Conservation (phyloP, 805 yeast species). For the Candida yuanshanica region DNA sequence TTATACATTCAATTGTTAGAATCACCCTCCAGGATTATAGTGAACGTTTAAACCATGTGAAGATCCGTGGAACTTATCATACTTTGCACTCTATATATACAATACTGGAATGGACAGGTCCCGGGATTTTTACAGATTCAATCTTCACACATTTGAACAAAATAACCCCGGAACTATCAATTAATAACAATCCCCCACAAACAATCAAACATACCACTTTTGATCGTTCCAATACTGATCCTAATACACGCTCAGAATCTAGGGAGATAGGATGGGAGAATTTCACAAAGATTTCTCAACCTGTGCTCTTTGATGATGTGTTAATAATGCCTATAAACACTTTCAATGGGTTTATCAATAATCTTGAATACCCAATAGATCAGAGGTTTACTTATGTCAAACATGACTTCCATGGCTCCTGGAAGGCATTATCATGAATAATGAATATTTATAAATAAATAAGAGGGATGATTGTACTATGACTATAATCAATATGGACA, state of each 20-base stretch:
- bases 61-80: conserved; percentile 28
- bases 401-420: conserved; percentile 18
- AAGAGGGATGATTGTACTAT: conserved; percentile 7
- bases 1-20: conserved; percentile 49
- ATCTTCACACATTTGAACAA: conserved; percentile 42
- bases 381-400: conserved; percentile 10
- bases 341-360: conserved; percentile 17
- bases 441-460: background rate
- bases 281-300: conserved; percentile 13
- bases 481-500: too few species aligned
- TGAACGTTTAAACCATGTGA: conserved; percentile 20
- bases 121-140: conserved; percentile 46
- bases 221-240: conserved; percentile 3
- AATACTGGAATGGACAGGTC: conserved; percentile 51
- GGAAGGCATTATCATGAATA: conserved; percentile 10
- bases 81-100: conserved; percentile 57
- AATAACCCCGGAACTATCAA: background rate
- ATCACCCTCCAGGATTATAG: conserved; percentile 39
- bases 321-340: conserved; percentile 15
- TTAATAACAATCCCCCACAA: conserved; percentile 24
- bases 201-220: conserved; percentile 25
- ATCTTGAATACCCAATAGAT: conserved; percentile 6
- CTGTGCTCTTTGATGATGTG: conserved; percentile 18
- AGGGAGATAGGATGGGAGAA: conserved; percentile 16
- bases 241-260: background rate